phyloP scores from a whole-genome alignment of 306 rosid species.

The Oemleria cerasiformis region DNA sequence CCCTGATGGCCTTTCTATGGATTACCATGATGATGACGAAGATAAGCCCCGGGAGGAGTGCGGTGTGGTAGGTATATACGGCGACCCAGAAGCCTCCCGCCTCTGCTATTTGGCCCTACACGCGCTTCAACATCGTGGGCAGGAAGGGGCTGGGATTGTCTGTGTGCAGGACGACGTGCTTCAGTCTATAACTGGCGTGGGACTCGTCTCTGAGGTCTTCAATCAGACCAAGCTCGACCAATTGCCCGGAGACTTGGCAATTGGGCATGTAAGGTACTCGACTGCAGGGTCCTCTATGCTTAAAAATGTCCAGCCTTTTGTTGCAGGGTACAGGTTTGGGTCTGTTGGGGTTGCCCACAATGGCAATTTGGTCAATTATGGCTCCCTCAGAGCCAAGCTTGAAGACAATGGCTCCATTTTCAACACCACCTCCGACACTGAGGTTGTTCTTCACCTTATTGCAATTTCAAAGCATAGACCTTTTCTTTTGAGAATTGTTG shows the following conservation, averaged over 20 bases:
- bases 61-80: conserved; percentile 81
- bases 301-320: conserved; percentile 82
- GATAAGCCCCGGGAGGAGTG: conserved; percentile 92
- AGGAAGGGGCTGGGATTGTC: conserved; percentile 90
- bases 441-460: conserved; percentile 85
- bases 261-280: conserved; percentile 86
- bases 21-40: conserved; percentile 35
- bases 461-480: conserved; percentile 77
- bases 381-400: conserved; percentile 52
- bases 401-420: conserved; percentile 86
- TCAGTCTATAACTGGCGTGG: conserved; percentile 67
- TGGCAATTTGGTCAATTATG: conserved; percentile 80
- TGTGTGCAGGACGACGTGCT: conserved; percentile 50
- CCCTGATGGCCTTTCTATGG: conserved; percentile 7
- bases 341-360: conserved; percentile 91
- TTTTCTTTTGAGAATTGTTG: conserved; percentile 65
- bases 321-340: conserved; percentile 78
- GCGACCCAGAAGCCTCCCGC: conserved; percentile 76
- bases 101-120: conserved; percentile 80
- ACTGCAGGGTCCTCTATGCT: conserved; percentile 84
- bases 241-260: conserved; percentile 59
- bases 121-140: conserved; percentile 95
- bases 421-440: conserved; percentile 86
- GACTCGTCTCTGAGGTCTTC: conserved; percentile 83
- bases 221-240: conserved; percentile 53